These are phyloP conservation scores for Phaeosphaeriaceae sp. DNA, from an alignment of 2,329 filamentous ascomycete species.

Conservation along the genomic window DNA sequence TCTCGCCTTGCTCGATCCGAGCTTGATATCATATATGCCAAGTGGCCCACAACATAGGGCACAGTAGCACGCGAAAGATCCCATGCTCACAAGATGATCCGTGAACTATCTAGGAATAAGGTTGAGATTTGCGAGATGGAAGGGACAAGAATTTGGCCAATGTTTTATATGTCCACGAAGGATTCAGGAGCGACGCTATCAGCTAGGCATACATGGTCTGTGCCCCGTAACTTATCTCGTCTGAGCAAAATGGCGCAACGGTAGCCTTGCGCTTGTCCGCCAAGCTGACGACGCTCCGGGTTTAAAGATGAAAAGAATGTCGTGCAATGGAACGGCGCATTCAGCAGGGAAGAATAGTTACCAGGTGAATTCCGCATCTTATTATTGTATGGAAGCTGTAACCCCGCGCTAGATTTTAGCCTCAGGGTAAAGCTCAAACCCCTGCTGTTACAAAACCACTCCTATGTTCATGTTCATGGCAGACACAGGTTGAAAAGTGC, in stretches of 20 bases:
- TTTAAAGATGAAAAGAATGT: not conserved
- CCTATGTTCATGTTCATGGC: not conserved
- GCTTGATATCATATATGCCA: not conserved
- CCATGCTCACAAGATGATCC: slow-evolving; percentile 8
- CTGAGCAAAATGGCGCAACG: not conserved
- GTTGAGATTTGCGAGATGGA: not conserved
- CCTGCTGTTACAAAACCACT: not conserved
- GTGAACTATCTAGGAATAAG: not conserved
- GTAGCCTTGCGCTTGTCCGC: not conserved
- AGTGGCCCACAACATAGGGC: slow-evolving; percentile 22
- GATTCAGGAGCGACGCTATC: not conserved
- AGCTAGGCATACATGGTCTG: slow-evolving; percentile 5
- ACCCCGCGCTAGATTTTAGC: not conserved
- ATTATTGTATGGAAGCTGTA: not conserved
- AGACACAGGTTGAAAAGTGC: not conserved
- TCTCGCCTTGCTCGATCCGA: slow-evolving; percentile 12
- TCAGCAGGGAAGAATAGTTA: not conserved
- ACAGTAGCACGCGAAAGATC: slow-evolving; percentile 27
- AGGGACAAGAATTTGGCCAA: not conserved
- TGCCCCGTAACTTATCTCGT: not conserved
- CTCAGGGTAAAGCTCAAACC: not conserved
- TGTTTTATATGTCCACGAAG: not conserved
- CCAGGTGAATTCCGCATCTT: not conserved
- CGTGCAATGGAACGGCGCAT: not conserved
- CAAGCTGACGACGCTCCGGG: not conserved